Base-by-base conservation (phyloP, 2,329 filamentous ascomycete species). In the Verticillium longisporum region DNA sequence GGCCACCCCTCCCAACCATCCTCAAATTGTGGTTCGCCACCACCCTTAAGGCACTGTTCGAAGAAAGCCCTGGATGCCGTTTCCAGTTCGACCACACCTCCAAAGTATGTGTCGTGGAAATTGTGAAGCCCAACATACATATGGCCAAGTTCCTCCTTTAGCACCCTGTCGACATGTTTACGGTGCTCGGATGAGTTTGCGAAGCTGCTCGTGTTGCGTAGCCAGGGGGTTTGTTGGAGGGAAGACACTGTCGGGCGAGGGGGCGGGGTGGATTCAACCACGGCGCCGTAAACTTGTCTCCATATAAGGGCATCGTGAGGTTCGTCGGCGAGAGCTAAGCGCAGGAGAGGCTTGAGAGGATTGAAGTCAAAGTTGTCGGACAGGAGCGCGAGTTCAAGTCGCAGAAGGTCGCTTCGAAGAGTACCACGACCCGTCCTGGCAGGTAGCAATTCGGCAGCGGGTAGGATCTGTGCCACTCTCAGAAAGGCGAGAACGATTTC, bases 1-100 rank as follows among this genome's bases (percentile, higher is more conserved):
- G 74, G 73, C 75, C 70, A 77, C 60, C 68, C 71, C 3, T 31
- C 68, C 73, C 71, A 76, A 1, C 70, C 69, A 3, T 71, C 61
- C 15, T 61, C 61, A 56, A 73, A 76, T 50, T 74, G 68, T 45
- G 69, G 70, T 41, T 69, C 61, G 41, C 69, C 61, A 37, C 72
- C 72, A n/a, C n/a, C n/a, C 66, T 73, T 61, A 3, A 56, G 59
- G 58, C 70, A 77, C 59, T 72, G 67, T 37, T 71, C 56, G 59
- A 78, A 77, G 64, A 77, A 64, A 6, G 66, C 65, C 62, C 72
- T 21, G 18, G 74, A 71, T 34, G 66, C 69, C 9, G 64, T 62
- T 37, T 73, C 64, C 14, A 77, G 72, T 26, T 62, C 63, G 59
- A 62, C 60, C 11, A 78, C 64, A 11, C 58, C 36, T 38, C 70